phyloP scores from a whole-genome alignment of 2,329 filamentous ascomycete genomes.

The Aspergillus quadrilineatus region DNA sequence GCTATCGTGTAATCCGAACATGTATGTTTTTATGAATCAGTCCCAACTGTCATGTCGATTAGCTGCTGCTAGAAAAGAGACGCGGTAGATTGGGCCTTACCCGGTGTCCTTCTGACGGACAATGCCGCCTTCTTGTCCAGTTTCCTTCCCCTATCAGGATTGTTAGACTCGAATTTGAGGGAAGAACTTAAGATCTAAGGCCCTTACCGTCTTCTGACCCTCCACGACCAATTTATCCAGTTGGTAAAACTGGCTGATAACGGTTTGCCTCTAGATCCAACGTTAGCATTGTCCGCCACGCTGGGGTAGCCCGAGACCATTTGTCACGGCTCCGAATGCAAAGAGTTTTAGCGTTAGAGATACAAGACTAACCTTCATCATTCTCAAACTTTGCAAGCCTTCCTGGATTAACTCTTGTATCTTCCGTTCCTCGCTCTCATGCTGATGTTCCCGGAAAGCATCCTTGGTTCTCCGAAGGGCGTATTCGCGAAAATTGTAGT shows the following conservation, averaged over 20 bases:
- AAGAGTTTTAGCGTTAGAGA: not conserved
- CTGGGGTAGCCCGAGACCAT: not conserved
- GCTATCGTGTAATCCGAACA: not conserved
- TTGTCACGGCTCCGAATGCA: not conserved
- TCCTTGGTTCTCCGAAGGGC: constrained; percentile 86
- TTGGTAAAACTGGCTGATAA: constrained; percentile 93
- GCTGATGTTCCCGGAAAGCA: constrained; percentile 78
- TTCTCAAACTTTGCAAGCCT: constrained; percentile 80
- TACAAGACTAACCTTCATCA: constrained; percentile 66
- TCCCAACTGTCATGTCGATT: constrained; percentile 28
- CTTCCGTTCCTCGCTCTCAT: constrained; percentile 69
- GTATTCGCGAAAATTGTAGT: constrained; percentile 98
- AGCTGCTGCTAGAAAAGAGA: constrained; percentile 5
- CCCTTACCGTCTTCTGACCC: constrained; percentile 71
- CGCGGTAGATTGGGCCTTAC: constrained; percentile 45
- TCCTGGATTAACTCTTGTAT: constrained; percentile 88
- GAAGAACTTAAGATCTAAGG: not conserved
- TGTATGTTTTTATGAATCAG: constrained; percentile 17
- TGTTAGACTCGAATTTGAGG: not conserved
- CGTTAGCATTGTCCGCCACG: constrained; percentile 33
- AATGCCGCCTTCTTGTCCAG: constrained; percentile 64
- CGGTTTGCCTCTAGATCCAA: constrained; percentile 77
- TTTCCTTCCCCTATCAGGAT: constrained; percentile 45
- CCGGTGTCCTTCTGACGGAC: constrained; percentile 76
- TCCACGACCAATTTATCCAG: constrained; percentile 89